Evolutionary conservation across 371 early-diverging fungal species (phyloP), one percentile per base, ranked within the genome.

Genomic region (Syncephalastrum racemosum): DNA sequence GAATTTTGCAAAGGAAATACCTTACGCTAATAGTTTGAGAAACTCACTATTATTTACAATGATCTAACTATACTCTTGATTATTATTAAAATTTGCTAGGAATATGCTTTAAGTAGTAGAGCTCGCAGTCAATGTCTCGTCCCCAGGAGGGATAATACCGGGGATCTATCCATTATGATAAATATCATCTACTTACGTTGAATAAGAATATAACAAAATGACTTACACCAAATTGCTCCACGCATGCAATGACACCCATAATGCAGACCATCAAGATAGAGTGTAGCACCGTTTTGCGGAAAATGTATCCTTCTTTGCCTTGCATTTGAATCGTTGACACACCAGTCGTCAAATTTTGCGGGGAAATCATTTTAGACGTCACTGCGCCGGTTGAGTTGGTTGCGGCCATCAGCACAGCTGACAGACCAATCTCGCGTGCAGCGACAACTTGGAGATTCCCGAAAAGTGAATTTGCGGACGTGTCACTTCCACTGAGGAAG

Each of bases 361-460:
- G 76, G 0, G 73, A 72, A 15, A 76, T 76, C 76, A 76, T 76
- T 43, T 76, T 76, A 4, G 68, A 67, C 15, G 63, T 63, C 39
- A 76, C 63, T 10, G 73, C 76, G 10, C 76, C 76, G 39, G 62
- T 58, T 0, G 73, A 72, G 50, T 76, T 76, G 3, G 76, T 72
- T 13, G 64, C 44, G 8, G 76, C 76, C 76, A 76, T 72, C 25
- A 76, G 47, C n/a, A 76, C 53, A 3, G 65, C 62, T 7, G 70
- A 70, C 24, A 76, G 56, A 14, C 76, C 76, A 23, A 76, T 70
- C 46, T 72, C 53, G 47, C 68, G 63, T 13, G 76, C 76, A 15
- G 76, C 76, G 2, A 76, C 76, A 0, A 76, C 76, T 52, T 76
- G 76, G 22, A 76, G 54, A 27, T 76, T 76, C 46, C 76, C 76